Base-by-base conservation (phyloP, 2,329 filamentous ascomycete genomes). In the Blastomyces parvus region DNA sequence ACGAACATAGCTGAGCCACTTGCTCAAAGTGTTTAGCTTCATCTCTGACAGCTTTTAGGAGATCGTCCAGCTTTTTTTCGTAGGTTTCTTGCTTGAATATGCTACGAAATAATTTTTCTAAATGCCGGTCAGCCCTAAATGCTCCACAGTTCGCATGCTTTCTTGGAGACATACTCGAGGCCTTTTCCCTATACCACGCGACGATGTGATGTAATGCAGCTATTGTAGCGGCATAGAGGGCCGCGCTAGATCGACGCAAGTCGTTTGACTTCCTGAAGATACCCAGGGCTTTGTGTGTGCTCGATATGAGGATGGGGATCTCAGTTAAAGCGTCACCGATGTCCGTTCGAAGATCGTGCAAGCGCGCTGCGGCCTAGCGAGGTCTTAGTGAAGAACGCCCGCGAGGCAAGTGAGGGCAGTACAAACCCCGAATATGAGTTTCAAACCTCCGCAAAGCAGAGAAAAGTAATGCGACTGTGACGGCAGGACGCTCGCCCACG, bases 391-490 rank as follows among this genome's bases (percentile, higher is more conserved):
- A 30, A 52, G 11, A 25, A 25, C 25, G 6, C 5, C 4, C 2
- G 25, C 13, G 46, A 22, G 13, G 25, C 4, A 52, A 30, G 25
- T 17, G 5, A 40, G 19, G 33, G 3, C 38, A 5, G 33, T 25
- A 59, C 56, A 30, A 44, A 59, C 56, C 36, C 56, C 38, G 22
- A 59, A 46, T 59, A 59, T 59, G 9, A 59, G 56, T 44, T 59
- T 59, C 1, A 59, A 9, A 9, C 56, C 56, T 22, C 38, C 56
- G 17, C 56, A 59, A n/a, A 59, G 56, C 38, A 59, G 36, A 27
- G 56, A 59, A 30, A 59, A 59, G 22, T 59, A 59, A 30, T 59
- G 56, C 25, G 56, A 59, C 33, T 59, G 22, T 27, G 56, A 44
- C 38, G 56, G 56, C 14, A 59, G 38, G 14, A 44, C 11, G 27